Conservation (phyloP, 106 monocot species). For the Chionographis japonica region DNA sequence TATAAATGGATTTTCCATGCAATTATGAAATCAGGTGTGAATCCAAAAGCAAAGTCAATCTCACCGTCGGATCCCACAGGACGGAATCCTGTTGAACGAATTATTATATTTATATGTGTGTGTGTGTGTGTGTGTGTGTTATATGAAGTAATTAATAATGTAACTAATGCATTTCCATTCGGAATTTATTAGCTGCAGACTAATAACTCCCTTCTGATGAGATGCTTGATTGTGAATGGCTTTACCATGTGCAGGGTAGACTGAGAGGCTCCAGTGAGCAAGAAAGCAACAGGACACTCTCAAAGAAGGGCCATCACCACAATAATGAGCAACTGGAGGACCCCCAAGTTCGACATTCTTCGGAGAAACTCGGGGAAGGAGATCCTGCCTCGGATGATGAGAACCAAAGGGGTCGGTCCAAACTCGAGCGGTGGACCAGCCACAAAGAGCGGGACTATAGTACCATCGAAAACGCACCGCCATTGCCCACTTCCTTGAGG, state of each 20-base stretch:
- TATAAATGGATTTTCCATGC: too few species aligned
- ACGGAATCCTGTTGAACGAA: too few species aligned
- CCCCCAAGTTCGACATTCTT: constrained; percentile 13
- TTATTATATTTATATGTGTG: too few species aligned
- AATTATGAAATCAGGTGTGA: too few species aligned
- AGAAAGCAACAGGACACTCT: constrained; percentile 11
- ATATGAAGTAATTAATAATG: too few species aligned
- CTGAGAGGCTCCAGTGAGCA: constrained; percentile 27
- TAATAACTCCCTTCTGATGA: not conserved
- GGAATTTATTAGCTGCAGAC: too few species aligned
- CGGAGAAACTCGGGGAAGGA: constrained; percentile 26
- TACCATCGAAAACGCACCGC: constrained; percentile 10
- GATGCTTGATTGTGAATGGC: constrained; percentile 2
- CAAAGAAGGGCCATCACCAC: constrained; percentile 6
- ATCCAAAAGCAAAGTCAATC: too few species aligned
- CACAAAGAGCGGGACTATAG: constrained; percentile 75
- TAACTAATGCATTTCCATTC: too few species aligned
- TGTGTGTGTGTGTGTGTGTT: too few species aligned
- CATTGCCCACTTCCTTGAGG: constrained; percentile 18
- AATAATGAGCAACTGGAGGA: constrained; percentile 10
- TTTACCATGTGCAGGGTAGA: constrained; percentile 22
- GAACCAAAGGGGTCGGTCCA: constrained; percentile 68
- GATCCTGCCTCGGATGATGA: constrained; percentile 58
- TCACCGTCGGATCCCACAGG: too few species aligned
- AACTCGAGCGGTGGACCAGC: constrained; percentile 93